phyloP scores from a whole-genome alignment of 768 basidiomycete species.

The Phlebiopsis flavidoalba region DNA sequence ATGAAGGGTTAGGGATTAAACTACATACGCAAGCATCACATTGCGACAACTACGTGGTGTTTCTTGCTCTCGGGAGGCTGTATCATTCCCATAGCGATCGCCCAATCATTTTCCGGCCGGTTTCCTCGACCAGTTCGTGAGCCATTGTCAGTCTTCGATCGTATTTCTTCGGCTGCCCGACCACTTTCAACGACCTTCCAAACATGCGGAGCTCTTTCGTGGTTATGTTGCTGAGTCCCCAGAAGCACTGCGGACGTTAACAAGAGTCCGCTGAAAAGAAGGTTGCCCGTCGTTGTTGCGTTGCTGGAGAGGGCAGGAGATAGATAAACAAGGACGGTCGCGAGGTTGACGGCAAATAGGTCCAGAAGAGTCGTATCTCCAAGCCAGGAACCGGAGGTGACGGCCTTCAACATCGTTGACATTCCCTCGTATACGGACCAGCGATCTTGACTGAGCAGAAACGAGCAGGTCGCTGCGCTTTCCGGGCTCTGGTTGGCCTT shows the following conservation, averaged over 20 bases:
- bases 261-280: constrained; percentile 2
- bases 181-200: neutral
- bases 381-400: constrained; percentile 7
- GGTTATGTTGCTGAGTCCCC: constrained; percentile 4
- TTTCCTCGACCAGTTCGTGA: constrained; percentile 4
- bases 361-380: neutral
- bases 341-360: neutral
- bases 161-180: neutral
- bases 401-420: constrained; percentile 7
- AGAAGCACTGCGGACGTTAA: constrained; percentile 4
- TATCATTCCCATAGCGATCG: neutral
- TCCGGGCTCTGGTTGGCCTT: neutral
- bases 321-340: constrained; percentile 3
- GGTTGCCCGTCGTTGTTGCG: constrained; percentile 3
- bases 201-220: constrained; percentile 7
- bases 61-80: neutral
- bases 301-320: constrained; percentile 5
- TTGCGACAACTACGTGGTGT: neutral
- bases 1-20: neutral
- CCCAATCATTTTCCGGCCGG: neutral
- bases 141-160: neutral
- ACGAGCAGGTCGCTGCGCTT: neutral
- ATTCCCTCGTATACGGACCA: constrained; percentile 6
- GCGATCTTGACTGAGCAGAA: constrained; percentile 7
- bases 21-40: neutral